phyloP scores from a whole-genome alignment of 2,329 filamentous ascomycete species.

The Conoideocrella luteorostrata region DNA sequence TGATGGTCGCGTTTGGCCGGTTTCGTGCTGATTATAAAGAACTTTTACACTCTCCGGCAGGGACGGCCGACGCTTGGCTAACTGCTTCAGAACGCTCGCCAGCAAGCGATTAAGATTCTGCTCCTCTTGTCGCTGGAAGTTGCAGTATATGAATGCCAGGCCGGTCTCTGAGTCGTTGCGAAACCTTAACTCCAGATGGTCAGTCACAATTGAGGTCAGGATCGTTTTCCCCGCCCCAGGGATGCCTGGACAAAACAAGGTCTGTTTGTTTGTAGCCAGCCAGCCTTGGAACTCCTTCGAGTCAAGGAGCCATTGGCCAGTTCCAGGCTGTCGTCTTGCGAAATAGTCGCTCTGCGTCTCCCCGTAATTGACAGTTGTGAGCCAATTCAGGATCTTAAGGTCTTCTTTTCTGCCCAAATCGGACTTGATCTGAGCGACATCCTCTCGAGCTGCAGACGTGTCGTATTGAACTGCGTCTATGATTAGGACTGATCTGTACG shows the following conservation, averaged over 20 bases:
- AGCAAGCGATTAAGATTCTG: constrained; percentile 28
- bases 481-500: too few species aligned
- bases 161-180: constrained; percentile 18
- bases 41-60: background rate
- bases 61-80: background rate
- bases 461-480: too few species aligned
- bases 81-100: constrained; percentile 8
- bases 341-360: constrained; percentile 34
- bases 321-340: constrained; percentile 26
- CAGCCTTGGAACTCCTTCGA: constrained; percentile 28
- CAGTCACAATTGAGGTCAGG: constrained; percentile 33
- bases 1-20: constrained; percentile 5
- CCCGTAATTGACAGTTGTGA: constrained; percentile 28
- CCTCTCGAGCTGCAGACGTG: too few species aligned
- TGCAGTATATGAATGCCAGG: constrained; percentile 41
- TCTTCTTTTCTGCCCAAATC: background rate
- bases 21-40: background rate
- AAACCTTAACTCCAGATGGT: constrained; percentile 27
- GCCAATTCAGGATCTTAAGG: constrained; percentile 27
- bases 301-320: constrained; percentile 39
- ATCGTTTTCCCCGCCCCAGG: constrained; percentile 44
- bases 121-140: constrained; percentile 30
- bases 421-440: too few species aligned
- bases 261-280: too few species aligned
- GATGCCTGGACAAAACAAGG: constrained; percentile 40